phyloP scores from a whole-genome alignment of 805 yeast species.

The Tetrapisispora fleetii region DNA sequence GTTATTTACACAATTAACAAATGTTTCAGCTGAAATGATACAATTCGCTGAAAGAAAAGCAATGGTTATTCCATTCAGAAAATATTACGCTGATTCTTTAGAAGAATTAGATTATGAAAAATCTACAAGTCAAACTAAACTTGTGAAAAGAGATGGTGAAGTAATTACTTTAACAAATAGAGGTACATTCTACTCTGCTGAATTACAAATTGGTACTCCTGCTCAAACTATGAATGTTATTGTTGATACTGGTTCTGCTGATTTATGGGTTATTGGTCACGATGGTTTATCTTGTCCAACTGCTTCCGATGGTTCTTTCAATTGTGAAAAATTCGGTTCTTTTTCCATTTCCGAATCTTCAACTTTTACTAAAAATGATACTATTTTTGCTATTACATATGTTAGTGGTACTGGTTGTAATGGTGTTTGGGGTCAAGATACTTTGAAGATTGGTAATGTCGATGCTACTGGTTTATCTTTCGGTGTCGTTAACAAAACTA shows the following conservation, averaged over 20 bases:
- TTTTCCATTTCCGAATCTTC: conserved; percentile 29
- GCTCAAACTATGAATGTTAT: conserved; percentile 33
- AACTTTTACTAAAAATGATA: conserved; percentile 26
- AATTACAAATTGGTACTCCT: conserved; percentile 35
- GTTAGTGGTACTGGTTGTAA: conserved; percentile 42
- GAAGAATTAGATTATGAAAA: neutral
- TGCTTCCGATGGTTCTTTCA: conserved; percentile 5
- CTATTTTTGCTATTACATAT: conserved; percentile 39
- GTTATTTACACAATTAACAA: neutral
- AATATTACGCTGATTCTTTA: conserved; percentile 1
- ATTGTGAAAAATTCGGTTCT: conserved; percentile 35
- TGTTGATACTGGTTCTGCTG: conserved; percentile 42
- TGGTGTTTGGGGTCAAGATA: conserved; percentile 43
- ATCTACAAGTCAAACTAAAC: neutral
- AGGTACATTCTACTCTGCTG: conserved; percentile 10
- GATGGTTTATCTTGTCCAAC: conserved; percentile 10
- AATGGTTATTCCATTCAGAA: neutral
- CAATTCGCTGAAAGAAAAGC: neutral
- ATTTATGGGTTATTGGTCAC: conserved; percentile 38
- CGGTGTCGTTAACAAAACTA: conserved; percentile 63
- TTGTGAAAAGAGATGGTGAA: conserved; percentile 1
- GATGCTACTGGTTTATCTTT: conserved; percentile 45
- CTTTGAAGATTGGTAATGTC: conserved; percentile 42
- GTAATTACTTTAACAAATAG: neutral
- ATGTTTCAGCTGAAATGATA: neutral